Evolutionary conservation across 768 basidiomycete species (phyloP).

Genomic region (Russula emetica): DNA sequence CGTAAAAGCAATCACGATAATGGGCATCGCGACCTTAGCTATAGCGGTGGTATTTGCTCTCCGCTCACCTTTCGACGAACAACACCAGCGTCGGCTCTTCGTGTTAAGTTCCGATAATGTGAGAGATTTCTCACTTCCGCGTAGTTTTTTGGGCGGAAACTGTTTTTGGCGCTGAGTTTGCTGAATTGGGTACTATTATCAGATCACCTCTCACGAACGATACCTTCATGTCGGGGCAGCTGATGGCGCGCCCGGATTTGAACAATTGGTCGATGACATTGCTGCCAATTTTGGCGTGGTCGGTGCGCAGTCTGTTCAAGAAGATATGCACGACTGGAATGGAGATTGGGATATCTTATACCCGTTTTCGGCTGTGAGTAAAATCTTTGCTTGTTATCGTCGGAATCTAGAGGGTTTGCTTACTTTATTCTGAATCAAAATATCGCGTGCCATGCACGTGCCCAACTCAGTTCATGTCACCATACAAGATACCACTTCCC

Average conservation of each 20-base stretch:
- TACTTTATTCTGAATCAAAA: not conserved
- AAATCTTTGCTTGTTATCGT: not conserved
- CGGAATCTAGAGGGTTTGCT: not conserved
- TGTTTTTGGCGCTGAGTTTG: not conserved
- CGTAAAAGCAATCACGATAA: constrained; percentile 40
- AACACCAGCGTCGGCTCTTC: constrained; percentile 86
- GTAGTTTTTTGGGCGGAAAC: not conserved
- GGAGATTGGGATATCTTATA: constrained; percentile 86
- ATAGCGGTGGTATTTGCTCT: constrained; percentile 58
- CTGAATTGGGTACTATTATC: not conserved
- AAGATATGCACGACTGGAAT: constrained; percentile 71
- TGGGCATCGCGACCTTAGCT: constrained; percentile 45
- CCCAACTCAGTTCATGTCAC: constrained; percentile 64
- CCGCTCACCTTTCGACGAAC: constrained; percentile 64
- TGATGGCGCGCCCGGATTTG: constrained; percentile 77
- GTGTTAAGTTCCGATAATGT: constrained; percentile 85
- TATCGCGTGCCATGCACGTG: not conserved
- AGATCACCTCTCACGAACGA: constrained; percentile 70
- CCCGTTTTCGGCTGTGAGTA: constrained; percentile 67
- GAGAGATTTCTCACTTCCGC: constrained; percentile 30
- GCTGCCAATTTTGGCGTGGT: constrained; percentile 53
- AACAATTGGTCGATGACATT: constrained; percentile 56
- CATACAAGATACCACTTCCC: constrained; percentile 72
- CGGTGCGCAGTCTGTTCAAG: constrained; percentile 40
- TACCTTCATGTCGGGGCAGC: constrained; percentile 78